Base-by-base conservation (phyloP, 2,329 filamentous ascomycete species). In the Fusarium mangiferae region DNA sequence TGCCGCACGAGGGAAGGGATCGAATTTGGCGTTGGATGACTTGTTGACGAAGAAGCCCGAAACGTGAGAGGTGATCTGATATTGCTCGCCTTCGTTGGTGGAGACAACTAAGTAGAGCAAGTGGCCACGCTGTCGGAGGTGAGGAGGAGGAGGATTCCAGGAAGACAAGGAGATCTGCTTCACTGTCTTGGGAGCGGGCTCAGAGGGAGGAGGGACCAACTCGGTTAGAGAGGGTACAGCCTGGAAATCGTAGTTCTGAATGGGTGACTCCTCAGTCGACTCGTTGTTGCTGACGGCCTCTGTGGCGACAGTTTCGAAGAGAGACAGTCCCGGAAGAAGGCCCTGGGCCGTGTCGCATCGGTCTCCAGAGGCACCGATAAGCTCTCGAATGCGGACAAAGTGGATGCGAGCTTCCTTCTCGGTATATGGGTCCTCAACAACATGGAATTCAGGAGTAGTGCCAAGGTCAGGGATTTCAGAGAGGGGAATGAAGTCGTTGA, bases 361-460 rank as follows among this genome's bases (percentile, higher is more conserved):
- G 82, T 98, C 91, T 46, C 95, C 95, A 46, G 96, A 92, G 77
- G 96, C 96, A 55, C 96, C 96, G 77, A 99, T 95, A 75, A 99
- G 89, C 81, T 99, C 96, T 73, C 96, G 90, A 70, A 98, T 92
- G 75, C 96, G 90, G 59, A 99, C 91, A 74, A 98, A 86, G 84
- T 99, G 96, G 87, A 99, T 93, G 75, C 97, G 92, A 36, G 96
- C 96, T 85, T 99, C 96, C 86, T 98, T 98, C 86, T 99, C 96
- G 48, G 94, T 99, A 83, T 99, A 99, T 51, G 97, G 94, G 80
- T 99, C 96, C 84, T 98, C 93, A 62, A 98, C 91, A 77, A 99
- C 85, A 61, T 89, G 89, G 66, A 98, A 89, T 79, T 95, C 93
- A 41, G 95, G 93, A 72, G 95, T 91, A 39, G 92, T 84, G 60